Conservation (phyloP, 768 basidiomycete genomes). For the Trametopsis cervina region DNA sequence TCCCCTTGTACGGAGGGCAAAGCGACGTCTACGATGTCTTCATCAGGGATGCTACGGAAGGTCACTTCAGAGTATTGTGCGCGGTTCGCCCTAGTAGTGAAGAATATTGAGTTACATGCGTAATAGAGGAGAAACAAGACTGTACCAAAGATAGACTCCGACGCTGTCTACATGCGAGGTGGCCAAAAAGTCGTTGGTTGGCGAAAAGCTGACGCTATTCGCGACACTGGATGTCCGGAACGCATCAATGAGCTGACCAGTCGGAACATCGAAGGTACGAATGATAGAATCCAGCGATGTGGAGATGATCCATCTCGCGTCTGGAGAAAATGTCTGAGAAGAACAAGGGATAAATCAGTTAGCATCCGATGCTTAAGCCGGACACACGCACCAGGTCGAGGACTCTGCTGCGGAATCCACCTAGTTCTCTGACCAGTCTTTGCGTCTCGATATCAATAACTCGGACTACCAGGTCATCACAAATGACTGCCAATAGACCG, state of each 20-base stretch:
- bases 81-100: constrained; percentile 73
- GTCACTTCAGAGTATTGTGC: constrained; percentile 88
- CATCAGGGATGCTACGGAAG: constrained; percentile 69
- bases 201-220: constrained; percentile 88
- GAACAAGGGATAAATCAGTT: background rate
- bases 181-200: constrained; percentile 92
- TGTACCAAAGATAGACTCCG: constrained; percentile 91
- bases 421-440: constrained; percentile 82
- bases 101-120: background rate
- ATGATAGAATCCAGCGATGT: constrained; percentile 88
- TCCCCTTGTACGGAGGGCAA: constrained; percentile 83
- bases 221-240: constrained; percentile 86
- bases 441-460: constrained; percentile 89
- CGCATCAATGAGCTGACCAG: constrained; percentile 85
- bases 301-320: constrained; percentile 89
- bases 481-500: constrained; percentile 73
- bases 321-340: constrained; percentile 82
- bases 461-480: constrained; percentile 82
- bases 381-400: constrained; percentile 69
- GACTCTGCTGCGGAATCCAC: constrained; percentile 76
- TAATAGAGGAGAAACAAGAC: constrained; percentile 20
- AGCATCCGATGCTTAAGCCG: background rate
- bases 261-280: constrained; percentile 93
- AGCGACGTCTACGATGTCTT: constrained; percentile 58
- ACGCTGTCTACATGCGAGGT: constrained; percentile 92